phyloP scores from a whole-genome alignment of 306 rosid genomes.

The Corylus americana region DNA sequence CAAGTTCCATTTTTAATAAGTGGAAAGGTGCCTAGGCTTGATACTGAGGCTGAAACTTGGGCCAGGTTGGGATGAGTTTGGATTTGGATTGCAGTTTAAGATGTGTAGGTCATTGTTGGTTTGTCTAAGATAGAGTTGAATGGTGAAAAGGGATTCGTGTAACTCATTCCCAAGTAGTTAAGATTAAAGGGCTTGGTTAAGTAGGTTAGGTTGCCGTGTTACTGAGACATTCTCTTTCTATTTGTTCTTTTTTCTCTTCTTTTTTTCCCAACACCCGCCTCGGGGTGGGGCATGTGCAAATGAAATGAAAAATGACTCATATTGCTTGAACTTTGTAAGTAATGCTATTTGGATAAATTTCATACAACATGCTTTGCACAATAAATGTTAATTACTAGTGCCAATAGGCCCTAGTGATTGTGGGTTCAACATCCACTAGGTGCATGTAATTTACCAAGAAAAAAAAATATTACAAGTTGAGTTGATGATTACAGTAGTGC shows the following conservation, averaged over 20 bases:
- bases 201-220: neutral
- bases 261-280: neutral
- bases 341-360: neutral
- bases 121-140: neutral
- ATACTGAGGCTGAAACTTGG: neutral
- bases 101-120: neutral
- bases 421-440: neutral
- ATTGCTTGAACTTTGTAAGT: neutral
- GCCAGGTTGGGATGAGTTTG: neutral
- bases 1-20: too few relatives aligned
- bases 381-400: neutral
- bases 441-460: too few relatives aligned
- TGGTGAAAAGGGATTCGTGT: neutral
- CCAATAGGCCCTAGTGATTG: neutral
- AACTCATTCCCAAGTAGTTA: neutral
- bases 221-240: neutral
- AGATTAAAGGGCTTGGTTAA: neutral
- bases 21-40: neutral
- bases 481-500: too few relatives aligned
- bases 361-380: neutral
- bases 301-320: neutral
- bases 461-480: too few relatives aligned
- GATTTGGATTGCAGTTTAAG: neutral
- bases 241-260: neutral
- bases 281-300: neutral